These are phyloP conservation scores for Fusarium napiforme DNA, from an alignment of 2,329 filamentous ascomycete genomes.

Conservation along the genomic window DNA sequence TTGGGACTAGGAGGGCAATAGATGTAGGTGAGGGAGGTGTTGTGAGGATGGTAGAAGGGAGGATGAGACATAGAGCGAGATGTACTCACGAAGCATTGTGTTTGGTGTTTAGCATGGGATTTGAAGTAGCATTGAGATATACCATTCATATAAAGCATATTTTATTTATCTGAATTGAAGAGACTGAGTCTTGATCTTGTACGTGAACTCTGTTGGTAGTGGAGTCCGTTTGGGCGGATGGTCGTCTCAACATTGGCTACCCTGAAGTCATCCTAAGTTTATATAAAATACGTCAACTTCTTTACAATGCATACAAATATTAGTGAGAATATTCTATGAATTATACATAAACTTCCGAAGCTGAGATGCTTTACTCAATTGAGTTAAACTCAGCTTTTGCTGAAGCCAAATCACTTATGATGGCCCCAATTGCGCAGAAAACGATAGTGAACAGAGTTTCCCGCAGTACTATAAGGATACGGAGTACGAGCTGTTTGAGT, in stretches of 20 bases:
- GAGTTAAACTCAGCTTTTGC: accelerated
- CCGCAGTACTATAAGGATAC: too few species aligned
- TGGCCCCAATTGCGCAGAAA: accelerated
- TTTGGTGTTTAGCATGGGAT: slow-evolving; percentile 9
- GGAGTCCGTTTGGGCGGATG: background rate
- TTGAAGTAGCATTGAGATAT: slow-evolving; percentile 7
- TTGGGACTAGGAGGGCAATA: slow-evolving; percentile 25
- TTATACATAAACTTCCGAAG: too few species aligned
- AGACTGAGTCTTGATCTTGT: too few species aligned
- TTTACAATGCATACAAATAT: too few species aligned
- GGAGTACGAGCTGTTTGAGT: accelerated
- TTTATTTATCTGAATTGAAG: background rate
- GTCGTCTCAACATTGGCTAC: background rate
- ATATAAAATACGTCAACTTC: accelerated
- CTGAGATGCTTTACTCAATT: too few species aligned
- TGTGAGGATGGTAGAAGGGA: background rate
- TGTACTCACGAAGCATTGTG: background rate
- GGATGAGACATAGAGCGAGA: background rate
- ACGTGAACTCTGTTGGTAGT: too few species aligned
- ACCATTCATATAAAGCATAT: slow-evolving; percentile 6
- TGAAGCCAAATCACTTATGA: accelerated
- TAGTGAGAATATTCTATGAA: too few species aligned
- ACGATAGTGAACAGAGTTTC: too few species aligned
- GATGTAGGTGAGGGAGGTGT: background rate
- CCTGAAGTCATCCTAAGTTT: background rate